Conservation (phyloP, 2,329 filamentous ascomycete genomes). For the Thermomyces lanuginosus region DNA sequence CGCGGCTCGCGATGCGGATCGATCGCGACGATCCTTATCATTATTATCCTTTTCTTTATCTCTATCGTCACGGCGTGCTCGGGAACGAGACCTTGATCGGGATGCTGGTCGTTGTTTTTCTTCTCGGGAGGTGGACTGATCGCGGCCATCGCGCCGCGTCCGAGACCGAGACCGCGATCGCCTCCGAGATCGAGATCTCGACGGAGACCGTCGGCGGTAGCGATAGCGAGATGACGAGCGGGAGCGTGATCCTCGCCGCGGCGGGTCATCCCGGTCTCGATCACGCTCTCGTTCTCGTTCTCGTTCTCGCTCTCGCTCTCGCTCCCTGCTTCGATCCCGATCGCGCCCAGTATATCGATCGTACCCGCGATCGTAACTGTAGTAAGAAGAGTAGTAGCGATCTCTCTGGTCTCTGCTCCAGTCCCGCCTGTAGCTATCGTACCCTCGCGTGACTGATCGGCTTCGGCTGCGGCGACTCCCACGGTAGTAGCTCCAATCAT, state of each 20-base stretch:
- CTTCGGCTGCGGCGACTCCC: conserved; percentile 9
- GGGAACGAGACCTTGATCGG: conserved; percentile 4
- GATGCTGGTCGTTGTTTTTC: conserved; percentile 1
- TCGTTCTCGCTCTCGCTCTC: conserved; percentile 6
- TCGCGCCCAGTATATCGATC: conserved; percentile 14
- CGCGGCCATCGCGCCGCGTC: conserved; percentile 10
- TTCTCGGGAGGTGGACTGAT: conserved; percentile 7
- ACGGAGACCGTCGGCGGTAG: conserved; percentile 10
- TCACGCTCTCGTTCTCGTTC: conserved; percentile 7
- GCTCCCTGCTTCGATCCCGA: conserved; percentile 11
- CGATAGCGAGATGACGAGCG: conserved; percentile 7
- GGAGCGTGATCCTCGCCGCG: conserved; percentile 8
- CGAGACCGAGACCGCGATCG: conserved; percentile 9
- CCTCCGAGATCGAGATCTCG: conserved; percentile 11
- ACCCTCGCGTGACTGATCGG: conserved; percentile 14
- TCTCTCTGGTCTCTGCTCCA: conserved; percentile 13
- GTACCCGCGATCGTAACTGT: conserved; percentile 16
- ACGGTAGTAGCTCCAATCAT: conserved; percentile 3
- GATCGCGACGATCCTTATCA: conserved; percentile 4
- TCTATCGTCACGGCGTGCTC: conserved; percentile 1
- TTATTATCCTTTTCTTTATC: no score
- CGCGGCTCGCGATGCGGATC: conserved; percentile 4
- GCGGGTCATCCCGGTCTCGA: conserved; percentile 7
- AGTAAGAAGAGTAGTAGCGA: conserved; percentile 13
- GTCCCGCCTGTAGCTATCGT: conserved; percentile 13